Base-by-base conservation (phyloP, 1,284 basidiomycete genomes). In the Ganoderma lingzhi region DNA sequence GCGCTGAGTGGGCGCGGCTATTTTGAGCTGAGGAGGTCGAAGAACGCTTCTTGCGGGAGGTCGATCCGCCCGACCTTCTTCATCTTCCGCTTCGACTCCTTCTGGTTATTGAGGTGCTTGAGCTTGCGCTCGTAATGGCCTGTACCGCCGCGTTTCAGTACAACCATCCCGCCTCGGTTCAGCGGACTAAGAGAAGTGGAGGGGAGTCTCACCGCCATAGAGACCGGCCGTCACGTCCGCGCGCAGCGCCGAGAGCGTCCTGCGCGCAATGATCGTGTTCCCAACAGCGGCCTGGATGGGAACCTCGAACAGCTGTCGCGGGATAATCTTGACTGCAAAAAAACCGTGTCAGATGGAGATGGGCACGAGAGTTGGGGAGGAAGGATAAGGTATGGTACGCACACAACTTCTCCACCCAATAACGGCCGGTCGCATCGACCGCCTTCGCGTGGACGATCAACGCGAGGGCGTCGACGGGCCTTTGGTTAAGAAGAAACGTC, bases 211-310 rank as follows among this genome's bases (percentile, higher is more conserved):
- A 88, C 96, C 96, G 79, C 96, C 96, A 76, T 98, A 98, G 56
- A 98, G 82, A 0, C 96, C 96, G 17, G 96, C 96, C 0, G 96
- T 98, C 32, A 99, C 97, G 76, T 99, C 97, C 68, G 97, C 96
- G 45, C 96, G 89, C 78, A 95, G 83, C 0, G 96, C 95, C 44
- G 93, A 93, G 60, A 98, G 80, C 1, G 91, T 97, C 80, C 98
- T 96, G 62, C 97, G 88, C 4, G 97, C 95, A 63, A 99, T 89
- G 66, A 98, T 89, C 74, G 93, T 96, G 74, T 88, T 90, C 8
- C 96, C 96, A 23, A 98, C 86, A 2, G 89, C 90, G 63, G 93
- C 95, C 78, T 97, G 96, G 66, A 97, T 96, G 0, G 95, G 93
- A 15, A 99, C 92, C 80, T 99, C 97, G 78, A 97, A 99, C 68